Evolutionary conservation across 345 rosid species (phyloP).

Genomic region (Eucalyptus pauciflora): DNA sequence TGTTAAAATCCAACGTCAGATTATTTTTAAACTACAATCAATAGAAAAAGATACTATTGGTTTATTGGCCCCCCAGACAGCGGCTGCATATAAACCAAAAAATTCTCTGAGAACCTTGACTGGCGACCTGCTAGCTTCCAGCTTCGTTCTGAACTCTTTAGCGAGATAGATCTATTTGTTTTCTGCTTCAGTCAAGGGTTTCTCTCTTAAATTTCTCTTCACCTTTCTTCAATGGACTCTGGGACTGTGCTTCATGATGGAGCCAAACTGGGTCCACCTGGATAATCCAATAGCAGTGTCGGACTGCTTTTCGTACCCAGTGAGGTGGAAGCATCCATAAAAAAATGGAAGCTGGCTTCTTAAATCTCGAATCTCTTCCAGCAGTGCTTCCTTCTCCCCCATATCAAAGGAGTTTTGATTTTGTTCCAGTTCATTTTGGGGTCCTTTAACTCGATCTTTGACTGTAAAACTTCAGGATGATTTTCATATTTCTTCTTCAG

Average conservation of each 20-base stretch:
- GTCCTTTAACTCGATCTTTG: constrained; percentile 62
- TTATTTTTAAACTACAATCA: not conserved
- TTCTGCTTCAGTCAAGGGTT: constrained; percentile 64
- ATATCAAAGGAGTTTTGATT: constrained; percentile 62
- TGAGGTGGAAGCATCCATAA: constrained; percentile 55
- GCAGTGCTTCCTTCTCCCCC: constrained; percentile 84
- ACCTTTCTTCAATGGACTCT: constrained; percentile 44
- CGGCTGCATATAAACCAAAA: not conserved
- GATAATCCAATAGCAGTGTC: constrained; percentile 36
- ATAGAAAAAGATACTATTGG: not conserved
- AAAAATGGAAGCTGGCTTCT: constrained; percentile 66
- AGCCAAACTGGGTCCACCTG: constrained; percentile 32
- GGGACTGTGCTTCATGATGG: constrained; percentile 35
- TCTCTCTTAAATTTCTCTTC: constrained; percentile 53
- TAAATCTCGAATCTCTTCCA: constrained; percentile 85
- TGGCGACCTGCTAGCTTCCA: constrained; percentile 40
- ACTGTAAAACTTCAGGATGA: constrained; percentile 71
- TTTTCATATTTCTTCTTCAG: constrained; percentile 80
- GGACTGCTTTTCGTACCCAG: constrained; percentile 36
- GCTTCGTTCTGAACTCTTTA: constrained; percentile 71
- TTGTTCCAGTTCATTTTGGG: constrained; percentile 70
- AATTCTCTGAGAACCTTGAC: constrained; percentile 31
- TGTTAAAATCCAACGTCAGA: not conserved
- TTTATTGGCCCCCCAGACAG: not conserved
- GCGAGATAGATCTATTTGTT: constrained; percentile 83